Conservation (phyloP, 306 rosid species). For the Castanea mollissima region DNA sequence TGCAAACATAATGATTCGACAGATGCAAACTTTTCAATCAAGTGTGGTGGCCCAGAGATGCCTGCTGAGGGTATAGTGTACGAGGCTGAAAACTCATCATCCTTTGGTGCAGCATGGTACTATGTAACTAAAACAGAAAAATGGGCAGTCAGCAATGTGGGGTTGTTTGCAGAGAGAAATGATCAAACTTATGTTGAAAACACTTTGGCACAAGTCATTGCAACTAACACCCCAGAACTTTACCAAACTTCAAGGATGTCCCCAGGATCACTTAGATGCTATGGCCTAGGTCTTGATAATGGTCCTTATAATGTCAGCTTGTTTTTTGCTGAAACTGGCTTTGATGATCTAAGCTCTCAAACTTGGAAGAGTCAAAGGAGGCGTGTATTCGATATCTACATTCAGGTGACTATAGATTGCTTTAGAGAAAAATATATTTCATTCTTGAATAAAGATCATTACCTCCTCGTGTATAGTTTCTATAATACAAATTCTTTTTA, state of each 20-base stretch:
- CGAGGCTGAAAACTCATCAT: constrained; percentile 40
- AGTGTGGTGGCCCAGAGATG: constrained; percentile 58
- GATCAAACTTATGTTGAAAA: constrained; percentile 22
- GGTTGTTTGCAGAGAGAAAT: constrained; percentile 33
- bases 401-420: constrained; percentile 46
- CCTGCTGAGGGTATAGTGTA: constrained; percentile 35
- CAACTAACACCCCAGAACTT: constrained; percentile 32
- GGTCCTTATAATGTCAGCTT: constrained; percentile 63
- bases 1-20: constrained; percentile 10
- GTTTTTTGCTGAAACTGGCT: constrained; percentile 59
- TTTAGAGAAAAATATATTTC: background rate
- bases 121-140: constrained; percentile 45
- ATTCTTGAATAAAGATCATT: no score
- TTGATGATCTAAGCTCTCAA: constrained; percentile 19
- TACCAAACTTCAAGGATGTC: constrained; percentile 69
- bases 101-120: constrained; percentile 66
- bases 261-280: constrained; percentile 71
- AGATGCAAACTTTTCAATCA: constrained; percentile 62
- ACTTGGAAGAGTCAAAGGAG: constrained; percentile 67
- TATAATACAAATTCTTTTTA: no score
- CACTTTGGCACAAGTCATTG: constrained; percentile 29
- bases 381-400: constrained; percentile 68
- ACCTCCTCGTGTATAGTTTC: no score
- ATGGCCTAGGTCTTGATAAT: constrained; percentile 73
- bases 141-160: constrained; percentile 82